Evolutionary conservation across 495 filamentous ascomycete species (phyloP), one percentile per base, ranked within the genome.

Genomic region (Lasiosphaeria ovina): DNA sequence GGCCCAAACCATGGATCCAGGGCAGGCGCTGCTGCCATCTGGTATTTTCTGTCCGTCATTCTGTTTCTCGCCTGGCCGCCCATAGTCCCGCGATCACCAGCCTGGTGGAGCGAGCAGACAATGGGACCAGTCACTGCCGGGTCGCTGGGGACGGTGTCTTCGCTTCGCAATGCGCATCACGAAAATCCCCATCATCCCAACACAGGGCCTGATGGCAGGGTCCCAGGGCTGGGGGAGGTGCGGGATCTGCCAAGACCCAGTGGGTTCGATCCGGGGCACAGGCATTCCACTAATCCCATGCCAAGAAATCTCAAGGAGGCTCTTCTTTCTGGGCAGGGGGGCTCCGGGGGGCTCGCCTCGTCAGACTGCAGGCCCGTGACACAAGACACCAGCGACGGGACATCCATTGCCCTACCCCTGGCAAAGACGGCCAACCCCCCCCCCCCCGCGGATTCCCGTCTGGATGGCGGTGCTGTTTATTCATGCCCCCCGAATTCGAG

Each of bases 331-430:
- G 34, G 54, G 50, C 55, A 67, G 50, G 48, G 57, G 42, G 51
- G 42, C 38, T 48, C 48, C 44, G 48, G 57, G 42, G 51, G 42
- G 35, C 49, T 52, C 44, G 55, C 61, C 64, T 60, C 34, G 53
- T 36, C 55, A 47, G 47, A 55, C 51, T 54, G 61, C 33, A 31
- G 54, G 54, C 54, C 55, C 64, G 62, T 62, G 58, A 66, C 66
- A 62, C 66, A 70, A 72, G 58, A 66, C 66, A 62, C 66, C 69
- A 72, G 61, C 63, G 58, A 68, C 68, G 63, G 60, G 55, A 66
- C 51, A 55, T 56, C 59, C 59, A 53, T 38, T 52, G 51, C 24
- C 24, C 24, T 24, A 24, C 24, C 44, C 44, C 5, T 47, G 44
- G 12, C 12, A n/a, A 47, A n/a, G 16, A 7, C 16, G 44, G 42